A percentile compares a stretch with the other conserved stretches of the same genome.
phyloP scores from a whole-genome alignment of 495 filamentous ascomycete species.

The Tuber microsphaerosporum region DNA sequence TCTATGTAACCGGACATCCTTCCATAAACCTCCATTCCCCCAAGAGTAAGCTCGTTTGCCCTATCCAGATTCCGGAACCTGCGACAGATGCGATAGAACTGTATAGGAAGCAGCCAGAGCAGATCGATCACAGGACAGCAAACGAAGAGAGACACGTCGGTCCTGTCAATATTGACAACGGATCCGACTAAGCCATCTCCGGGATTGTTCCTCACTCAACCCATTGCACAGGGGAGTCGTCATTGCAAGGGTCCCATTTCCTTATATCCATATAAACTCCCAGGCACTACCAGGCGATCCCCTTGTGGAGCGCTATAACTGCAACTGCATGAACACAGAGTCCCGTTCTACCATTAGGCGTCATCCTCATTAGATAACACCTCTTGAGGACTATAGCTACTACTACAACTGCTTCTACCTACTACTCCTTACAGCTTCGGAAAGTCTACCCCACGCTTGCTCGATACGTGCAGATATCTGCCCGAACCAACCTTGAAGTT shows the following conservation, averaged over 20 bases:
- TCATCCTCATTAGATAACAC: slow-evolving; percentile 16
- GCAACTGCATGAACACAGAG: slow-evolving; percentile 16
- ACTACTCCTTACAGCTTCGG: background rate
- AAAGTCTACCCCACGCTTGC: slow-evolving; percentile 17
- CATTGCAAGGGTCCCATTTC: slow-evolving; percentile 32
- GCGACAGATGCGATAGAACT: slow-evolving; percentile 28
- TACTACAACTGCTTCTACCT: slow-evolving; percentile 11
- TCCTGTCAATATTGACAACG: slow-evolving; percentile 30
- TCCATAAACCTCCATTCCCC: slow-evolving; percentile 28
- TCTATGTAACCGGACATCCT: slow-evolving; percentile 32
- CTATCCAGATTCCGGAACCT: slow-evolving; percentile 28
- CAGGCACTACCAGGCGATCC: slow-evolving; percentile 33
- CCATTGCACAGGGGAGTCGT: slow-evolving; percentile 29
- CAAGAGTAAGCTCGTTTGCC: slow-evolving; percentile 31
- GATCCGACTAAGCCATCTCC: slow-evolving; percentile 24
- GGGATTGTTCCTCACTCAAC: slow-evolving; percentile 25
- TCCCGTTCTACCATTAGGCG: slow-evolving; percentile 22
- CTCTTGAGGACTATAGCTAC: slow-evolving; percentile 7
- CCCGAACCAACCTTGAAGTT: slow-evolving; percentile 31
- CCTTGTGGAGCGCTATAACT: slow-evolving; percentile 13
- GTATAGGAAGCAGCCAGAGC: slow-evolving; percentile 27
- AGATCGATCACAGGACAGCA: slow-evolving; percentile 26
- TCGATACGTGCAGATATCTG: slow-evolving; percentile 36
- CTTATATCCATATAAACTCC: slow-evolving; percentile 40
- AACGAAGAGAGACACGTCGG: slow-evolving; percentile 34